Conservation (phyloP, 352 stramenopile species). For the Globisporangium lucens region DNA sequence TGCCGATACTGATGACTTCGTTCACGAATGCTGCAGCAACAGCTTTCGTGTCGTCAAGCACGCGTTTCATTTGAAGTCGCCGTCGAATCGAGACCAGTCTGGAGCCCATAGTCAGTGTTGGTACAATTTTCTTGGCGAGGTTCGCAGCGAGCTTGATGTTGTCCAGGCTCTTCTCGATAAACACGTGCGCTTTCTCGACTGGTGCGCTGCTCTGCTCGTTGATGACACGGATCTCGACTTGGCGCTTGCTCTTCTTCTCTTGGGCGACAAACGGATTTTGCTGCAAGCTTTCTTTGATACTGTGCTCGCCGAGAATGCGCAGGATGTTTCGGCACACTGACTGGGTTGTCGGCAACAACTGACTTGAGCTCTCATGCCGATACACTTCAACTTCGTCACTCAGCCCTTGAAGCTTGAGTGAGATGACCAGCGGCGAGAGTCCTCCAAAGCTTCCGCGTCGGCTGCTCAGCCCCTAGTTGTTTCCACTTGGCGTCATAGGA, state of each 20-base stretch:
- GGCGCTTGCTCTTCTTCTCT: constrained; percentile 41
- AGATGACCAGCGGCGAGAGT: constrained; percentile 28
- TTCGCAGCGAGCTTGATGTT: constrained; percentile 35
- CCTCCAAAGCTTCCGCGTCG: not conserved
- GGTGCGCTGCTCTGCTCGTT: constrained; percentile 49
- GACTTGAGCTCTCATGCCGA: constrained; percentile 27
- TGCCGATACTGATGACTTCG: constrained; percentile 32
- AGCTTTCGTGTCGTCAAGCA: constrained; percentile 28
- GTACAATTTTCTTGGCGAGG: constrained; percentile 58
- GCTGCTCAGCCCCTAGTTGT: not conserved
- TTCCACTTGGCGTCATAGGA: constrained; percentile 9
- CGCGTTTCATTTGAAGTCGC: constrained; percentile 49
- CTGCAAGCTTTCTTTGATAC: constrained; percentile 67
- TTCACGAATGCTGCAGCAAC: constrained; percentile 28
- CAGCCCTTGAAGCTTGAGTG: constrained; percentile 40
- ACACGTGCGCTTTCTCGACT: constrained; percentile 47
- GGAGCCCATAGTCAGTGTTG: constrained; percentile 63
- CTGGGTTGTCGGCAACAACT: constrained; percentile 42
- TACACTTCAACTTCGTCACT: constrained; percentile 43
- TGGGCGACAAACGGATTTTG: constrained; percentile 53
- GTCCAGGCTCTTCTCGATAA: constrained; percentile 55
- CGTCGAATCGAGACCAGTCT: constrained; percentile 58
- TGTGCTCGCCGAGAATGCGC: constrained; percentile 39
- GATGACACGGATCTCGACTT: constrained; percentile 48
- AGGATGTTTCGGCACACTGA: constrained; percentile 50